Conservation (phyloP, 495 filamentous ascomycete genomes). For the Talaromyces wortmannii region DNA sequence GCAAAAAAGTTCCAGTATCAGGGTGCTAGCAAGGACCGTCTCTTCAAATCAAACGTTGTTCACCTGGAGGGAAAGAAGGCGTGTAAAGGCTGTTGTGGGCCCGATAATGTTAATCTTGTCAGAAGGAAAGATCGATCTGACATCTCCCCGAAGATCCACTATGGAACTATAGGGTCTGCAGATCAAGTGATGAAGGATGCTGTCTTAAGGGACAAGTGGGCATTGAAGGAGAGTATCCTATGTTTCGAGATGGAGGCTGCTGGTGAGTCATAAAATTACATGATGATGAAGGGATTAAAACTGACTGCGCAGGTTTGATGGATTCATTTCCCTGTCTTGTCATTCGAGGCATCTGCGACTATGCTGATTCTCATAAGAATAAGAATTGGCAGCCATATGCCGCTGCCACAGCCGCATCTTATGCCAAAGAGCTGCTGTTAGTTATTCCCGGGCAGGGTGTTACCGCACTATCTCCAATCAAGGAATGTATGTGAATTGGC, state of each 20-base stretch:
- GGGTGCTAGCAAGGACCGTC: conserved; percentile 19
- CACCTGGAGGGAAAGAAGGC: conserved; percentile 14
- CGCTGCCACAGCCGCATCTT: conserved; percentile 13
- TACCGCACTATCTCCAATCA: neutral
- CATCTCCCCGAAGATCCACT: conserved; percentile 16
- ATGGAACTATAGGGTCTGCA: conserved; percentile 22
- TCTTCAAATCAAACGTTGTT: conserved; percentile 20
- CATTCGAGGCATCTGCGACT: conserved; percentile 17
- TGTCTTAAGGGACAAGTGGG: conserved; percentile 15
- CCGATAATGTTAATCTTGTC: conserved; percentile 15
- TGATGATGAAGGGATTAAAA: neutral
- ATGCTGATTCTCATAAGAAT: conserved; percentile 18
- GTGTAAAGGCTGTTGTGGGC: conserved; percentile 16
- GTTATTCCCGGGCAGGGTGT: conserved; percentile 3
- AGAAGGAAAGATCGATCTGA: conserved; percentile 14
- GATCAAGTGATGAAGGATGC: conserved; percentile 22
- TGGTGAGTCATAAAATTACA: neutral
- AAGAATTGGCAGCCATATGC: conserved; percentile 16
- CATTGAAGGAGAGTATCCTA: conserved; percentile 20
- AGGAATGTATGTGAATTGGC: neutral
- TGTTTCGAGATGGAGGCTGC: conserved; percentile 31
- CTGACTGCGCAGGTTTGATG: conserved; percentile 5
- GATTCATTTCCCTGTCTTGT: conserved; percentile 12
- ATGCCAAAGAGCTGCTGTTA: conserved; percentile 8
- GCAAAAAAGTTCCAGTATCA: conserved; percentile 18